Evolutionary conservation across 306 rosid genomes (phyloP), one percentile per base, ranked within the genome.

Genomic region (Argentina anserina): DNA sequence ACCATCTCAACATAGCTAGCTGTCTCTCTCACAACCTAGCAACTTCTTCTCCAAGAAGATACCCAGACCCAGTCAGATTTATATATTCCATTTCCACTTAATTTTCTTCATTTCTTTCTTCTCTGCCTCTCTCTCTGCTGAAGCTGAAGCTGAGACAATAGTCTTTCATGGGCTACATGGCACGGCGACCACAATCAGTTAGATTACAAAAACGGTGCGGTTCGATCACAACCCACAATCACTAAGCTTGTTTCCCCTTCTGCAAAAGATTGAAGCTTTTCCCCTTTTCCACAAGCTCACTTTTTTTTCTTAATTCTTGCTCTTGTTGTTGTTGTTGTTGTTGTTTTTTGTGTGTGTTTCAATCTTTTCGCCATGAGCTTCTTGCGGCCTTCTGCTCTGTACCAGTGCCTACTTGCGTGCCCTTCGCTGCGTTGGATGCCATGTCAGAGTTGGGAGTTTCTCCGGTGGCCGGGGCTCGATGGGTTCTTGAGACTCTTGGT

Each of bases 391-490:
- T 87, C 86, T 66, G 89, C 80, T 26, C 31, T 87, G 85, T 78
- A 74, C 80, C 56, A 79, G 36, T 83, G 85, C 53, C 61, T 87
- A 2, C 34, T 81, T 6, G 67, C 84, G 29, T 73, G 42, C 53
- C 63, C 90, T 70, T 82, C 90, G 6, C 71, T 73, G 33, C 81
- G 87, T 62, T 89, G 89, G 93, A 86, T 89, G 96, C 87, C 90
- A 0, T 90, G 93, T 84, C 96, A 84, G 81, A 93, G 90, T 65
- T 89, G 89, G 90, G 85, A 86, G 18, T 90, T 89, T 73, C 86
- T 88, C 60, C 86, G 94, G 49, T 93, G 94, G 94, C 94, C 97
- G 0, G 92, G 94, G 33, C 77, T 91, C 41, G 96, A 86, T 23
- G 97, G 90, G 23, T 82, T 90, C 73, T 55, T 89, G 46, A 90